A percentile compares a stretch with the other conserved stretches of the same genome.
Conservation (phyloP, 164 flowering plant species). For the Saururus chinensis region DNA sequence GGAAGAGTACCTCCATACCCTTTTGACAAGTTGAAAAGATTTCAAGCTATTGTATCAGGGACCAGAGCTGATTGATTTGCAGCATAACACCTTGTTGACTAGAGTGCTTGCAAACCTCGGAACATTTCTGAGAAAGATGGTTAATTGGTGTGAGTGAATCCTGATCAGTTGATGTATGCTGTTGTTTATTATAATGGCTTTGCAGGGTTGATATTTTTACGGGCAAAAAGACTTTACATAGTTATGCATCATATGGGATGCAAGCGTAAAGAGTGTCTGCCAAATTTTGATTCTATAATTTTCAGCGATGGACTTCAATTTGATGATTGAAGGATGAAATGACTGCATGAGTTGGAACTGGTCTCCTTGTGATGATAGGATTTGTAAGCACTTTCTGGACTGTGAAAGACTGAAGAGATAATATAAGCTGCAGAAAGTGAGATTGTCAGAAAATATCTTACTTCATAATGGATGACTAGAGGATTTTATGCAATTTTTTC, state of each 20-base stretch:
- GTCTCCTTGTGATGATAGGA: no score
- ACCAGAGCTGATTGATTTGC: constrained; percentile 2
- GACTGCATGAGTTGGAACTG: no score
- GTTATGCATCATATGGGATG: not conserved
- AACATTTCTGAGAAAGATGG: not conserved
- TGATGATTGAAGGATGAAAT: no score
- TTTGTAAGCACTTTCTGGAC: no score
- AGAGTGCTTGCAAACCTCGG: not conserved
- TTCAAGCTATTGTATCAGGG: constrained; percentile 20
- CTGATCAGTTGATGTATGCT: not conserved
- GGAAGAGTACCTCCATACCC: constrained; percentile 49
- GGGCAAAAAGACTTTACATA: not conserved
- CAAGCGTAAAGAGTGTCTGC: not conserved
- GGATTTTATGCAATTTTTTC: no score
- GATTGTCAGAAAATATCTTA: no score
- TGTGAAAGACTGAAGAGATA: no score
- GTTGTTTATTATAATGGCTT: not conserved
- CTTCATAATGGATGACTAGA: no score
- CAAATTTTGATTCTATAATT: no score
- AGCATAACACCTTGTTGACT: not conserved
- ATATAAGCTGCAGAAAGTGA: no score
- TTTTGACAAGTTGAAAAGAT: constrained; percentile 18
- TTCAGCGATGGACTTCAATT: no score
- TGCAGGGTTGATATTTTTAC: not conserved
- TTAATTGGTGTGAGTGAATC: not conserved